Evolutionary conservation across 2,329 filamentous ascomycete genomes (phyloP), one percentile per base, ranked within the genome.

Genomic region (Curvularia lunata): DNA sequence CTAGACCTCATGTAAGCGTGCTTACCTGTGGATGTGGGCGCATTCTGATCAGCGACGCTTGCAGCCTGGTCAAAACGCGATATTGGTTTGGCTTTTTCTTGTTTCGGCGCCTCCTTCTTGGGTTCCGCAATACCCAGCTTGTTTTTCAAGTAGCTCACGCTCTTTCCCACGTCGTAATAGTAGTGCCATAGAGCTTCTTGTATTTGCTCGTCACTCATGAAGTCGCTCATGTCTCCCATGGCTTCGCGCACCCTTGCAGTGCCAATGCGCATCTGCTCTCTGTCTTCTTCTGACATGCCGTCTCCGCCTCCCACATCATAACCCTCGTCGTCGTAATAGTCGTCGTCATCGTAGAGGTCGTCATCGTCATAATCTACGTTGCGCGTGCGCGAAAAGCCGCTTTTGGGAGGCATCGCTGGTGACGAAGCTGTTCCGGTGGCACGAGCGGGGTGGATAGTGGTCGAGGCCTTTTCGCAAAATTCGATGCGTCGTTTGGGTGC

Each of bases 171-270:
- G 69, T 99, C 93, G 74, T 93, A 98, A 76, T 94, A 98, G 77
- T 97, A 97, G 77, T 99, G 87, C 92, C 92, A 98, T 16, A 99
- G 78, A 0, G 93, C 86, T 60, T 98, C 94, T 74, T 96, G 87
- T 61, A 97, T 94, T 72, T 97, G 89, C 37, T 82, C 80, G 58
- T 89, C 85, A 5, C 85, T 83, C n/a, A 85, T 80, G 71, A 61
- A 61, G 82, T 84, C 67, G 88, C 82, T 60, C 85, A 59, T 48
- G 13, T 79, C 76, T 6, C 87, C 89, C n/a, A 97, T 81, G 8
- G 84, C 83, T 60, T 82, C 81, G 57, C 86, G 84, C 34, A 96
- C 89, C 63, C 88, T 83, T 38, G 83, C 80, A 0, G 88, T 91
- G 49, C 88, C 89, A 38, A 85, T 77, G 38, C 84, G 83, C 84